Evolutionary conservation across 345 rosid species (phyloP), one percentile per base, ranked within the genome.

Genomic region (Leavenworthia alabamica): DNA sequence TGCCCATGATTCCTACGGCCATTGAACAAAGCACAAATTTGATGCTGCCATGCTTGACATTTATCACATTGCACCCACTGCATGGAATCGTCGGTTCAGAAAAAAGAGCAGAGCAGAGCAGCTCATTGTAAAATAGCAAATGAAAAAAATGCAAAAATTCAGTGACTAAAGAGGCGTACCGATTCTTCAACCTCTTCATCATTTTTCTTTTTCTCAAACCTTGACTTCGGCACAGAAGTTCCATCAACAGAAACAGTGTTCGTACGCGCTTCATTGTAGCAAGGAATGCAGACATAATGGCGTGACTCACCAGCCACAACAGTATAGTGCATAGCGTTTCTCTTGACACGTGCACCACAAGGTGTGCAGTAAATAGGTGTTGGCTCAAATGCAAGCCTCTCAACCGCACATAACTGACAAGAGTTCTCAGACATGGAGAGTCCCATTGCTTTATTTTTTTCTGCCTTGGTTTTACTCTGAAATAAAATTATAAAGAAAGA

Each of bases 11-110:
- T 89, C 76, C 97, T 79, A 74, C 97, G 78, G 63, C 96, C 96
- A 68, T 93, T 93, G 77, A 93, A 93, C 69, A 93, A 72, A 66
- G 97, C 96, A 73, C 99, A 93, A 16, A 93, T 93, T 66, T 93
- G 99, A 81, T 93, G 99, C 75, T 93, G 99, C 99, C 99, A 93
- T 11, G 95, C 90, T 77, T 93, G 97, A 77, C 99, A 93, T 70
- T 87, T 89, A 84, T 93, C 99, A 77, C 99, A 93, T 78, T 93
- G 99, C 78, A 93, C 99, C 99, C 99, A 93, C 99, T 93, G 86
- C 79, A 78, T 5, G 32, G 13, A 68, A 75, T 47, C 36, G 76
- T 69, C n/a, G 58, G 73, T 69, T 19, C 36, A 48, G 41, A 64
- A 62, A 24, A 66, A 11, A 33, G 12, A 33, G 44, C n/a, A n/a